phyloP scores from a whole-genome alignment of 257 asterid genomes.

The Avicennia marina region DNA sequence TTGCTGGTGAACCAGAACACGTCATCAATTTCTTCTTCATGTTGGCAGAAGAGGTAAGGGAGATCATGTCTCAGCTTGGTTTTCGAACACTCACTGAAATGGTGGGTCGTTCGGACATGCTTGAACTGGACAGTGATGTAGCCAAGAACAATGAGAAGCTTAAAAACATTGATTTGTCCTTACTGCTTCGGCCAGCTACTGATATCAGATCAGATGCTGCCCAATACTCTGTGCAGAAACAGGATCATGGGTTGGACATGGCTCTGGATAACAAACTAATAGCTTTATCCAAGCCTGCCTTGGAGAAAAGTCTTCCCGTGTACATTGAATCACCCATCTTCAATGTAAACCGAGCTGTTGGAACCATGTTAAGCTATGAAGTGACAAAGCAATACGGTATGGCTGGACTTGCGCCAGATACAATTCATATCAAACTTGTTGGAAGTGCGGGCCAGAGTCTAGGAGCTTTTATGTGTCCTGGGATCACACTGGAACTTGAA shows the following conservation, averaged over 20 bases:
- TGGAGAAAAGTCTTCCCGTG: constrained; percentile 77
- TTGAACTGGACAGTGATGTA: constrained; percentile 73
- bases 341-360: constrained; percentile 93
- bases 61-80: constrained; percentile 90
- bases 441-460: constrained; percentile 99
- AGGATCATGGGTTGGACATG: constrained; percentile 94
- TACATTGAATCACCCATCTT: constrained; percentile 79
- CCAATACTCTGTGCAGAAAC: constrained; percentile 90
- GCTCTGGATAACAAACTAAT: constrained; percentile 89
- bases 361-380: constrained; percentile 97
- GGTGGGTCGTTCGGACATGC: constrained; percentile 99
- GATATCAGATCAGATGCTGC: constrained; percentile 98
- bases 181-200: constrained; percentile 92
- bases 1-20: constrained; percentile 97
- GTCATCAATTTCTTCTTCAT: constrained; percentile 96
- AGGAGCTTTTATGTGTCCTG: constrained; percentile 97
- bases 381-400: constrained; percentile 75
- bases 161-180: constrained; percentile 78
- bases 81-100: constrained; percentile 78
- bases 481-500: constrained; percentile 91
- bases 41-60: constrained; percentile 97
- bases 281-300: constrained; percentile 59
- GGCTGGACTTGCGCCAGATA: constrained; percentile 77
- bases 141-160: constrained; percentile 75
- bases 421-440: constrained; percentile 78